Evolutionary conservation across 768 basidiomycete genomes (phyloP).

Genomic region (Mycena rebaudengoi): DNA sequence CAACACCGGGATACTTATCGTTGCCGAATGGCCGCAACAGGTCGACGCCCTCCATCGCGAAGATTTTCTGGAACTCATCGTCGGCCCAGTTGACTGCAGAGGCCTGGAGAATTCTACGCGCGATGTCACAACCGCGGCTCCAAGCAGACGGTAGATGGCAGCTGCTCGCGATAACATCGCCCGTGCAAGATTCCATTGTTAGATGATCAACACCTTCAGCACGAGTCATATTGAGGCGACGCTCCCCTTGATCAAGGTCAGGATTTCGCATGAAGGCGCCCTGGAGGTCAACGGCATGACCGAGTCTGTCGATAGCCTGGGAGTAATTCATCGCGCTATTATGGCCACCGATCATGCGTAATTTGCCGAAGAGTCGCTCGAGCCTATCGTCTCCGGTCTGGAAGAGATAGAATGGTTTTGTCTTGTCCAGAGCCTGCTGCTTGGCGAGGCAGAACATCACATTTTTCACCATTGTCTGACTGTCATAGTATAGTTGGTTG

Average conservation of each 20-base stretch:
- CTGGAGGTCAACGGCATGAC: constrained; percentile 3
- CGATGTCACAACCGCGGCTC: background rate
- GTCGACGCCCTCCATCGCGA: background rate
- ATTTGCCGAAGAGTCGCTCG: constrained; percentile 36
- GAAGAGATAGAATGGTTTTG: constrained; percentile 27
- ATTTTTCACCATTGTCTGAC: constrained; percentile 39
- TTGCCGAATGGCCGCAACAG: constrained; percentile 11
- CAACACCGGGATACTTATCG: constrained; percentile 8
- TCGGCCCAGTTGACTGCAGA: background rate
- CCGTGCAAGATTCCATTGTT: background rate
- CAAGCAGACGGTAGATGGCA: background rate
- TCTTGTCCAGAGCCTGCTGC: constrained; percentile 32
- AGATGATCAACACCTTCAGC: constrained; percentile 12
- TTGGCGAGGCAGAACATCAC: constrained; percentile 30
- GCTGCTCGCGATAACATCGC: background rate
- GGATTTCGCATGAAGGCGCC: background rate
- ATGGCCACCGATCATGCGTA: constrained; percentile 24
- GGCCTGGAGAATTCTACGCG: background rate
- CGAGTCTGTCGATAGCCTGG: constrained; percentile 1
- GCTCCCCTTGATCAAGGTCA: background rate
- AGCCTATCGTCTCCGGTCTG: constrained; percentile 38
- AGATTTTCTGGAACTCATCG: background rate
- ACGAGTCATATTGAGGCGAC: background rate
- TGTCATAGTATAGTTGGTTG: constrained; percentile 39
- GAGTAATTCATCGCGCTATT: constrained; percentile 12